Evolutionary conservation across 352 stramenopile genomes (phyloP), one percentile per base, ranked within the genome.

Genomic region (Pythium phragmitis): DNA sequence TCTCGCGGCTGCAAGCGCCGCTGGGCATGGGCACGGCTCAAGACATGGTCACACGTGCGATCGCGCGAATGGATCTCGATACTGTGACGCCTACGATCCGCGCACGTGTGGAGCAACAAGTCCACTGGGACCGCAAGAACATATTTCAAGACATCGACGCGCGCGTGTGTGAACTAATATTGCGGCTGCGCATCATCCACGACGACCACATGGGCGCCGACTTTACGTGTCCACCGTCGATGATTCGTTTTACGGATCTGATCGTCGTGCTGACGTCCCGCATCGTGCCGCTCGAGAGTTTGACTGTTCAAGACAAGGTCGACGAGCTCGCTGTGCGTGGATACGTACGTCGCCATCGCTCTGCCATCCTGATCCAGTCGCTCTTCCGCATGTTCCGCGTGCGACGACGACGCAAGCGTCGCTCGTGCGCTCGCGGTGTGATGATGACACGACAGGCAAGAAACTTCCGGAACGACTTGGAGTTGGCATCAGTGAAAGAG

Each of bases 221-320:
- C 30, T 65, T 81, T 12, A 60, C 66, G 17, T 87, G 72, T 28
- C 80, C 83, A 13, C 67, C 68, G 0, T 80, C 83, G 3, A 90
- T 94, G 82, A 81, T 92, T 41, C 77, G 84, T 2, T 92, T 92
- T 56, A 85, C 76, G 0, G 83, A 94, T 58, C 39, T 94, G 3
- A 61, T 94, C 11, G 60, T 92, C 9, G 82, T 92, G 5, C 66
- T 94, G 4, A 87, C 82, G 6, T 76, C 79, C 53, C 75, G 85
- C 28, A 81, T 89, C 33, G 63, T 92, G 3, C 85, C 83, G 4
- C 57, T 89, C 7, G 83, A 91, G 13, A 83, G 83, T 39, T 63
- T 91, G 30, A 91, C 85, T 1, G 82, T 94, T 1, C 77, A 88
- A 48, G 85, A 92, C 48, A 94, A 94, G 74, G 85, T 94, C 7